These are phyloP conservation scores for Lasiosphaeriaceae sp. DNA, from an alignment of 495 filamentous ascomycete species.

Conservation along the genomic window DNA sequence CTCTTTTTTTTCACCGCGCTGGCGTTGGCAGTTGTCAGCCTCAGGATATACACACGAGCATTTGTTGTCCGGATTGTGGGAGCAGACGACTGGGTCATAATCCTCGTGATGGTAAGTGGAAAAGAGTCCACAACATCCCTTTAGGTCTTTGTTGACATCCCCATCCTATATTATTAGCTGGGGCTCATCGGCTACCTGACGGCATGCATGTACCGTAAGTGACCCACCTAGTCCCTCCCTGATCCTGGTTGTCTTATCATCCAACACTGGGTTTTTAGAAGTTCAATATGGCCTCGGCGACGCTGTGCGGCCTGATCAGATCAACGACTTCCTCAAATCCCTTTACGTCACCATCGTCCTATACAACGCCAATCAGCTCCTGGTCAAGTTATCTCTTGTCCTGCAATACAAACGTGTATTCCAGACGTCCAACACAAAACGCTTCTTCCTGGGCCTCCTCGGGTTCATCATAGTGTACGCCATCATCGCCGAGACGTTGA, in stretches of 20 bases:
- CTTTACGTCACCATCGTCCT: slow-evolving; percentile 14
- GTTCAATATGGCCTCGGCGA: not conserved
- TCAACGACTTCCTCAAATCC: slow-evolving; percentile 32
- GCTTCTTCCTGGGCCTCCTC: slow-evolving; percentile 8
- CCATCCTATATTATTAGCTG: not conserved
- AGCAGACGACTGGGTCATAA: slow-evolving; percentile 8
- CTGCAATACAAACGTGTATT: slow-evolving; percentile 22
- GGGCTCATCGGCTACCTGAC: not conserved
- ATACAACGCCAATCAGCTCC: slow-evolving; percentile 14
- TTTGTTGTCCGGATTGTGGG: slow-evolving; percentile 6
- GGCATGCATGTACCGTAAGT: slow-evolving; percentile 1
- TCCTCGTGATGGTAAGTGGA: slow-evolving; percentile 2
- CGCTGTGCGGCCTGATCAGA: not conserved
- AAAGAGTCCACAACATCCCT: too few relatives aligned
- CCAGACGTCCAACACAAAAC: not conserved
- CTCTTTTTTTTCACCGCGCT: slow-evolving; percentile 9
- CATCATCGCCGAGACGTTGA: not conserved
- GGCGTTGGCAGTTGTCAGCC: not conserved
- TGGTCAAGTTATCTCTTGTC: slow-evolving; percentile 19
- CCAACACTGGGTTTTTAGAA: not conserved
- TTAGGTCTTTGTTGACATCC: not conserved
- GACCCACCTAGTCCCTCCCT: not conserved
- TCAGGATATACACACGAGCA: slow-evolving; percentile 7
- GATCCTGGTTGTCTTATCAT: not conserved
- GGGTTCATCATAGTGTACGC: slow-evolving; percentile 16